Conservation (phyloP, 2,329 filamentous ascomycete species). For the Colletotrichum sp. region DNA sequence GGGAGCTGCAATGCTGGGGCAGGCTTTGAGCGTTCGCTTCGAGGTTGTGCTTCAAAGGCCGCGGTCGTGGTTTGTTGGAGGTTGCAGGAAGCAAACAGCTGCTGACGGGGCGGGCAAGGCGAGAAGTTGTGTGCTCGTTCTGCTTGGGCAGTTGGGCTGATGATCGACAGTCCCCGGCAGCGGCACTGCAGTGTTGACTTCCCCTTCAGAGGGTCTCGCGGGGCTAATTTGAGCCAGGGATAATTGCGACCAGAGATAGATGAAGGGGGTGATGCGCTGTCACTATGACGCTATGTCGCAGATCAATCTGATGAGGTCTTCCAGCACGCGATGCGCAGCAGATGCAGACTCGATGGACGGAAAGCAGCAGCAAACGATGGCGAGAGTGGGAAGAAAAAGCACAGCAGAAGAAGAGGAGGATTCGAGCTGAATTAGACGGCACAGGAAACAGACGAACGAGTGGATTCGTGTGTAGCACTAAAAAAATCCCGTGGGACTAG, state of each 20-base stretch:
- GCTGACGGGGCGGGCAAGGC: constrained; percentile 1
- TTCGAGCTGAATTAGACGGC: neutral
- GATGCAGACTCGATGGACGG: neutral
- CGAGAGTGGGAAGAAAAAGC: neutral
- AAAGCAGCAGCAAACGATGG: neutral
- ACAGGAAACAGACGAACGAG: constrained; percentile 7
- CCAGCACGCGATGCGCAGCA: neutral
- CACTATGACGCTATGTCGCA: constrained; percentile 12
- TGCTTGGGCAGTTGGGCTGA: constrained; percentile 4
- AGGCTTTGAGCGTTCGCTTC: neutral
- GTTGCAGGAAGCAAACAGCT: neutral
- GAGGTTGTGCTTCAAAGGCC: neutral
- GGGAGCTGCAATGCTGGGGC: neutral
- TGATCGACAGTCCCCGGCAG: constrained; percentile 12
- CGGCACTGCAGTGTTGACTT: neutral
- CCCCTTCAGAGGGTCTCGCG: constrained; percentile 13
- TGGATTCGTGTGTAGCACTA: constrained; percentile 1
- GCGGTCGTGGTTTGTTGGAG: neutral
- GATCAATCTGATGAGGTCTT: neutral
- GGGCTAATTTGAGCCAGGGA: constrained; percentile 13
- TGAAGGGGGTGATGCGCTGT: constrained; percentile 19
- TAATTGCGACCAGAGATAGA: constrained; percentile 8
- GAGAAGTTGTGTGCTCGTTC: neutral
- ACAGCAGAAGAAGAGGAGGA: neutral
- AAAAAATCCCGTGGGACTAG: neutral